These are phyloP conservation scores for Juncus effusus DNA, from an alignment of 176 grass and related monocot genomes.

Conservation along the genomic window DNA sequence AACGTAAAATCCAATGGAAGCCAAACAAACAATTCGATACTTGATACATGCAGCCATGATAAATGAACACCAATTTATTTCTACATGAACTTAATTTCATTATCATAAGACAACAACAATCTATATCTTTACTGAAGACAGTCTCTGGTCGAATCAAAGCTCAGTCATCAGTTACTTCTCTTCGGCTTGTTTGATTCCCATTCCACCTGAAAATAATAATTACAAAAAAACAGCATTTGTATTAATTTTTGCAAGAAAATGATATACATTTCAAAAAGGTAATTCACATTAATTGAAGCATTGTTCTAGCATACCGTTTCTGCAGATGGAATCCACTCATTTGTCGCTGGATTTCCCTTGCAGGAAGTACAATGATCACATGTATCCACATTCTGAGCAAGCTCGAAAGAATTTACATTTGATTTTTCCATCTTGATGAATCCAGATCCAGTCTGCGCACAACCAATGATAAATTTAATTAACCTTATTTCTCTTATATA, in stretches of 20 bases:
- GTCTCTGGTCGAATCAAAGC: too few relatives aligned
- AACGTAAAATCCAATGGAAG: too few relatives aligned
- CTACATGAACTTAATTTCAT: too few relatives aligned
- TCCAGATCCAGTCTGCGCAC: constrained; percentile 78
- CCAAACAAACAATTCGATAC: too few relatives aligned
- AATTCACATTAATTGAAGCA: background rate
- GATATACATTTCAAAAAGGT: too few relatives aligned
- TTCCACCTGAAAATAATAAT: constrained; percentile 41
- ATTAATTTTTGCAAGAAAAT: too few relatives aligned
- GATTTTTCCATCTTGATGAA: constrained; percentile 74
- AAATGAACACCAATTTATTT: too few relatives aligned
- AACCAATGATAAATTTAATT: background rate
- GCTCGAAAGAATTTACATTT: constrained; percentile 29
- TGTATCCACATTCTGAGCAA: constrained; percentile 25
- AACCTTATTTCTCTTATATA: background rate
- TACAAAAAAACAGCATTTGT: too few relatives aligned
- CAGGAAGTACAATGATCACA: constrained; percentile 37
- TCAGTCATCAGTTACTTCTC: constrained; percentile 59
- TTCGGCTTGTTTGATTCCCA: constrained; percentile 57
- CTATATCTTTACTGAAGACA: background rate
- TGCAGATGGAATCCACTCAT: constrained; percentile 78
- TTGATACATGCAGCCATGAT: too few relatives aligned
- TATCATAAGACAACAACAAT: too few relatives aligned
- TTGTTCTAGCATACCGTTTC: constrained; percentile 32
- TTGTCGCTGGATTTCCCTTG: constrained; percentile 75